phyloP scores from a whole-genome alignment of 2,329 filamentous ascomycete genomes.

The Colletotrichum zoysiae region DNA sequence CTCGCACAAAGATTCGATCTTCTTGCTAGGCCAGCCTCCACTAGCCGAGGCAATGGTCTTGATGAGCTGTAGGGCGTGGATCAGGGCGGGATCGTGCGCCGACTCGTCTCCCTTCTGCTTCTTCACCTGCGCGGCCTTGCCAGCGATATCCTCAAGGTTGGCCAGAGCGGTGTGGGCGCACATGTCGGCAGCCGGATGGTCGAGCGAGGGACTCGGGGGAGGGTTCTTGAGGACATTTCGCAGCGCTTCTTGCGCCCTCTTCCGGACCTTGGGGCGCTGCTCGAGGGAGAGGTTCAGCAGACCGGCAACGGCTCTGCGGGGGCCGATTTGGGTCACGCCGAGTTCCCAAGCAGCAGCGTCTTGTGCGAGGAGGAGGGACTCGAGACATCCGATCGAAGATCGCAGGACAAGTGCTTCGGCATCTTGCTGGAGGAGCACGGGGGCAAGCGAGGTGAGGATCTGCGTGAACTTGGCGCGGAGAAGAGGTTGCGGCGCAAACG shows the following conservation, averaged over 20 bases:
- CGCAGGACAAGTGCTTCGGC: constrained; percentile 89
- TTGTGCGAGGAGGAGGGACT: constrained; percentile 91
- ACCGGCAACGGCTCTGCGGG: constrained; percentile 87
- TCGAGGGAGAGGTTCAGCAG: constrained; percentile 88
- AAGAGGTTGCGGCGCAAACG: constrained; percentile 85
- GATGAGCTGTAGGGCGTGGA: constrained; percentile 91
- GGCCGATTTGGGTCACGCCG: constrained; percentile 84
- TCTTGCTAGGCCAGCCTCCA: constrained; percentile 95
- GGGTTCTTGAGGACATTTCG: constrained; percentile 85
- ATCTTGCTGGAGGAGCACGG: constrained; percentile 82
- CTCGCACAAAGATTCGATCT: constrained; percentile 93
- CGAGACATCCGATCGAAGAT: constrained; percentile 91
- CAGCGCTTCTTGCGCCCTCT: constrained; percentile 90
- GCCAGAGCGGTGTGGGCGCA: constrained; percentile 91
- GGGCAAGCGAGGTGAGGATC: constrained; percentile 88
- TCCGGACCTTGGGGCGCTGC: constrained; percentile 91
- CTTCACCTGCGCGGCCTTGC: constrained; percentile 70
- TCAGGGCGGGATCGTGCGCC: constrained; percentile 83
- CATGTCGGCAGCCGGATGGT: constrained; percentile 96
- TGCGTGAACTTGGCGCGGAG: constrained; percentile 95
- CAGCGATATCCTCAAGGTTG: constrained; percentile 80
- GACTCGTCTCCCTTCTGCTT: constrained; percentile 72
- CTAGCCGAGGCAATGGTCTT: constrained; percentile 90
- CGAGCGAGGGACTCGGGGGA: constrained; percentile 90
- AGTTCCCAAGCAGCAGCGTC: constrained; percentile 91